Base-by-base conservation (phyloP, 192 early-diverging fungal species). In the Rhizophagus sp. region DNA sequence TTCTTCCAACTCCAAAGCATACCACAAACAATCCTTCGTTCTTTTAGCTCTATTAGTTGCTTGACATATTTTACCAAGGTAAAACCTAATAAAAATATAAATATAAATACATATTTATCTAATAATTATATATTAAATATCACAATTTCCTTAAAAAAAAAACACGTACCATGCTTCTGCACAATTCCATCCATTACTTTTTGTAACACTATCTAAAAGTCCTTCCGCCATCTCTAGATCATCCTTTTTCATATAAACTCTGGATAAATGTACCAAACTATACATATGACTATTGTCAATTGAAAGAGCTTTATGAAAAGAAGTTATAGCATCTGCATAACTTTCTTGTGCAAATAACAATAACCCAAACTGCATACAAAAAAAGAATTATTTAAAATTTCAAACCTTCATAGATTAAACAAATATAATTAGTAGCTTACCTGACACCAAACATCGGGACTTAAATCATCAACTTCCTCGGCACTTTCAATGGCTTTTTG, bases 11-110 rank as follows among this genome's bases (percentile, higher is more conserved):
- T 90, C 88, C 12, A 91, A 78, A 30, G 91, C 91, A 75, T 88
- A 91, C 84, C 88, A 87, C 33, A 92, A 83, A 76, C 88, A 90
- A 33, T 88, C 87, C 49, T 90, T 92, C 13, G 88, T 85, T 66
- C 81, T 79, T 7, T 84, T 79, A 30, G 86, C 62, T 24, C 87
- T 77, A 62, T 83, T 70, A n/a, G 86, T 82, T 44, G 77, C 75
- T 70, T 88, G 81, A 79, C 83, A 87, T 25, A 87, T 81, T 73
- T 87, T 85, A 57, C 88, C 88, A 17, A 88, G 74, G 49, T 84
- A 86, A 34, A 84, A 87, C 85, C 84, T 86, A 72, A 76, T 36
- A 79, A 67, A 68, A 47, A 65, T 30, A 30, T 30, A 10, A 19
- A 39, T 39, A 69, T 69, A 7, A 69, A 17, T 66, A 27, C 33